Conservation (phyloP, 1,284 basidiomycete genomes). For the Stygiomarasmius scandens region DNA sequence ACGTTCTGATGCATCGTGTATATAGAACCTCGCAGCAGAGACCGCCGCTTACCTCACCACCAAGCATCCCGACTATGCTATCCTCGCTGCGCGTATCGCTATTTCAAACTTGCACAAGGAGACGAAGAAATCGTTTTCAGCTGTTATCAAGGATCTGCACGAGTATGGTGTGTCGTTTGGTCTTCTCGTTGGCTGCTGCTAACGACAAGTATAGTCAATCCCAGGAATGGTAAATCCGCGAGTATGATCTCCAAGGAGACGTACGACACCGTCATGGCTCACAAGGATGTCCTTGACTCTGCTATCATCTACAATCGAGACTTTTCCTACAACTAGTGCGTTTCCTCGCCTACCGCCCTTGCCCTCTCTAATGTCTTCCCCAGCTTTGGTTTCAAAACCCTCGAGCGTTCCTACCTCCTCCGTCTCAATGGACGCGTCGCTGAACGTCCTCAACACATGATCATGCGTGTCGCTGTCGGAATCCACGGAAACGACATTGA, state of each 20-base stretch:
- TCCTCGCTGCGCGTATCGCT: constrained; percentile 97
- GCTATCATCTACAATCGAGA: constrained; percentile 98
- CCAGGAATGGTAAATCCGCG: constrained; percentile 87
- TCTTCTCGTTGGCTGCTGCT: not conserved
- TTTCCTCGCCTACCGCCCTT: not conserved
- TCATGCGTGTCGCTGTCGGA: constrained; percentile 99
- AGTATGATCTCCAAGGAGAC: constrained; percentile 93
- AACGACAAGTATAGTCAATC: constrained; percentile 71
- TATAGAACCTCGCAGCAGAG: constrained; percentile 90
- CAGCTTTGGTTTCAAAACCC: constrained; percentile 99
- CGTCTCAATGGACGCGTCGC: constrained; percentile 94
- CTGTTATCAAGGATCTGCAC: constrained; percentile 91
- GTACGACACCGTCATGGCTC: constrained; percentile 82
- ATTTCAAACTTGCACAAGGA: constrained; percentile 99
- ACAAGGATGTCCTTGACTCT: constrained; percentile 87
- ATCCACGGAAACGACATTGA: constrained; percentile 94
- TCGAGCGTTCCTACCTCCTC: constrained; percentile 97
- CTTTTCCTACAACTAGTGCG: constrained; percentile 92
- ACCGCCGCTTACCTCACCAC: constrained; percentile 98
- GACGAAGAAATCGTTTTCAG: constrained; percentile 96
- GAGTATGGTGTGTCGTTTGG: constrained; percentile 66
- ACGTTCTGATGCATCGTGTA: constrained; percentile 1
- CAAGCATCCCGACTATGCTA: constrained; percentile 96
- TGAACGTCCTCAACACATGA: constrained; percentile 98
- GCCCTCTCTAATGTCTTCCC: constrained; percentile 1